These are phyloP conservation scores for Globisporangium solare DNA, from an alignment of 352 stramenopile species.

Conservation along the genomic window DNA sequence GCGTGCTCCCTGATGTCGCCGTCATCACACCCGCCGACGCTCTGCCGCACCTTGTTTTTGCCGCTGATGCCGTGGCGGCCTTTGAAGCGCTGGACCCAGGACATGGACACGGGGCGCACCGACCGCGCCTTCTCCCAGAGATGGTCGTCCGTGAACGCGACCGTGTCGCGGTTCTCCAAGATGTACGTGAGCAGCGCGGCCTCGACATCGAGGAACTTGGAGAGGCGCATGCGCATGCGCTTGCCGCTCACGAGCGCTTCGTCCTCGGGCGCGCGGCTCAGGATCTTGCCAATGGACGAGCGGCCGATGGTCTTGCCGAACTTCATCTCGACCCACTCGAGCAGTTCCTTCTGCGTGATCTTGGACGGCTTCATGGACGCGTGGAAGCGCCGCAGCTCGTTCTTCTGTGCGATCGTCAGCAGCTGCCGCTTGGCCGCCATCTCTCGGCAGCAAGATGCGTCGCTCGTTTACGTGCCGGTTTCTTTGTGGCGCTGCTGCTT, in stretches of 20 bases:
- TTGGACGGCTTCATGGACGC: constrained; percentile 1
- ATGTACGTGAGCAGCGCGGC: constrained; percentile 14
- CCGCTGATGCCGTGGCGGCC: constrained; percentile 6
- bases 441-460: not conserved
- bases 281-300: constrained; percentile 14
- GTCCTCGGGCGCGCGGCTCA: constrained; percentile 7
- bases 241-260: constrained; percentile 6
- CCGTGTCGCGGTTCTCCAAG: constrained; percentile 4
- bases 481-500: not conserved
- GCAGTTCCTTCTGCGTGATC: constrained; percentile 10
- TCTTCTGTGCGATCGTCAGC: constrained; percentile 16
- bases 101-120: constrained; percentile 11
- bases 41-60: constrained; percentile 7
- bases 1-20: not conserved
- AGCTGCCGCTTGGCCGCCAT: constrained; percentile 4
- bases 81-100: constrained; percentile 17
- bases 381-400: constrained; percentile 12
- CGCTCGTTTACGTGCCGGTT: constrained; percentile 1
- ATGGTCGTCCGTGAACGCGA: constrained; percentile 8
- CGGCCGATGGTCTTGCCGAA: constrained; percentile 14
- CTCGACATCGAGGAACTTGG: constrained; percentile 13
- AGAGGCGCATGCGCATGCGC: constrained; percentile 13
- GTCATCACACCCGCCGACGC: not conserved
- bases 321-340: constrained; percentile 10
- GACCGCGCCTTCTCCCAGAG: constrained; percentile 9